Evolutionary conservation across 805 yeast species (phyloP), one percentile per base, ranked within the genome.

Genomic region (Metschnikowia sp.): DNA sequence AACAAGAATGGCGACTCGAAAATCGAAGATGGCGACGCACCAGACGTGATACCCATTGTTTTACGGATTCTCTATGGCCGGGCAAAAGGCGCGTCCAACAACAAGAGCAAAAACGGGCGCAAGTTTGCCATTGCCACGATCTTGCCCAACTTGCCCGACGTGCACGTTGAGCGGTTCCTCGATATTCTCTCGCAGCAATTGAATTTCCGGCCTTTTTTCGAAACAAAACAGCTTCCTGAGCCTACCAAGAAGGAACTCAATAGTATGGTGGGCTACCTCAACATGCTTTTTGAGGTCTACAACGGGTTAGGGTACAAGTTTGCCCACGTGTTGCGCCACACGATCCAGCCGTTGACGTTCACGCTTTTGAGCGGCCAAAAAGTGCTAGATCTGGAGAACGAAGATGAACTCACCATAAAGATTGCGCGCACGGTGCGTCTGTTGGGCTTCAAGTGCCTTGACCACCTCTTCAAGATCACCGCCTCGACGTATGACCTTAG

Each of bases 1-100:
- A 74, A 77, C 15, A 43, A 41, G 35, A 74, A 72, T 34, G 70
- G 76, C 18, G 81, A 76, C 5, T 76, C 81, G 8, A 72, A 68
- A 3, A 74, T 90, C 45, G 88, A 86, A 52, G 74, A 71, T 8
- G 72, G 71, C 3, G 97, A 94, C 60, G 69, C 76, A 12, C 69
- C 63, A 2, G 63, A 52, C 1, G 75, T 92, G 2, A 79, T 89
- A 78, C 94, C 95, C 1, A 59, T 87, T 30, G 76, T 90, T 4
- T 61, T 90, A 41, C 70, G 97, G 54, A 84, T 94, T 26, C 69
- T 94, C 18, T 92, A 84, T 65, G 98, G 98, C 8, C 77, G 96
- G 48, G 88, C 90, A 8, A 95, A 88, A 65, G 75, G 75, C 10
- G 77, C 84, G 1, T 74, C 83, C 4, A 77, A 74, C 46, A 83